A percentile compares a stretch with the other conserved stretches of the same genome.
Conservation (phyloP, 139 green algal genomes). For the Nannochloris sp. region DNA sequence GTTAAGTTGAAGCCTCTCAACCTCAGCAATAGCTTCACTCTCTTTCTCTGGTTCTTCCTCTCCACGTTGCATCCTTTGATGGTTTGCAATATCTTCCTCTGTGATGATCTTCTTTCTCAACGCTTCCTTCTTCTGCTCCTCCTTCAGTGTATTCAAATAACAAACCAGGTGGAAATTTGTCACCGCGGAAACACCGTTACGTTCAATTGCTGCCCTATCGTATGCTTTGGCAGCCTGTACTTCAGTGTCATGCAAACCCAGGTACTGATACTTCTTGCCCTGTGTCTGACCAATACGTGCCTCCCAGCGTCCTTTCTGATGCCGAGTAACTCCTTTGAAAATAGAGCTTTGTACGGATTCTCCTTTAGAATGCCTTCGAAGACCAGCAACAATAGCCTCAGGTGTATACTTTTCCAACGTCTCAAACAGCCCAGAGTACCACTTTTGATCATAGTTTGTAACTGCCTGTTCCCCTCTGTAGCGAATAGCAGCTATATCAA, state of each 20-base stretch:
- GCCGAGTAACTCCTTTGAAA: conserved; percentile 61
- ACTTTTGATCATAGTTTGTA: conserved; percentile 7
- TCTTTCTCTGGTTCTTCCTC: too few species aligned
- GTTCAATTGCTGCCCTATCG: conserved; percentile 47
- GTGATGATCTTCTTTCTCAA: too few species aligned
- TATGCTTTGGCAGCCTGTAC: conserved; percentile 63
- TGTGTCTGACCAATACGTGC: conserved; percentile 45
- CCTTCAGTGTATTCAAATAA: conserved; percentile 40
- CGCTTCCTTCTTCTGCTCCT: not conserved
- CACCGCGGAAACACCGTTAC: conserved; percentile 43
- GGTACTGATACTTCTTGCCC: conserved; percentile 32
- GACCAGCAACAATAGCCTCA: conserved; percentile 17
- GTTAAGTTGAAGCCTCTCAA: too few species aligned
- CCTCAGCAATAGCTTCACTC: too few species aligned
- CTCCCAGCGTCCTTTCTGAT: conserved; percentile 71
- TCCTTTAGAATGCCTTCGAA: conserved; percentile 25
- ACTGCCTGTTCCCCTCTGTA: not conserved
- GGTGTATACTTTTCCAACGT: not conserved
- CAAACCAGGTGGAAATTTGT: conserved; percentile 65
- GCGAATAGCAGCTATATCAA: conserved; percentile 8
- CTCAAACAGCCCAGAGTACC: not conserved
- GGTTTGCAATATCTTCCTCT: too few species aligned
- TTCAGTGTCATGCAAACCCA: conserved; percentile 61
- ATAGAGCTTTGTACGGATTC: conserved; percentile 41
- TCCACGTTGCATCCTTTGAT: too few species aligned